Conservation (phyloP, 805 yeast species). For the Cyberlindnera galapagoensis region DNA sequence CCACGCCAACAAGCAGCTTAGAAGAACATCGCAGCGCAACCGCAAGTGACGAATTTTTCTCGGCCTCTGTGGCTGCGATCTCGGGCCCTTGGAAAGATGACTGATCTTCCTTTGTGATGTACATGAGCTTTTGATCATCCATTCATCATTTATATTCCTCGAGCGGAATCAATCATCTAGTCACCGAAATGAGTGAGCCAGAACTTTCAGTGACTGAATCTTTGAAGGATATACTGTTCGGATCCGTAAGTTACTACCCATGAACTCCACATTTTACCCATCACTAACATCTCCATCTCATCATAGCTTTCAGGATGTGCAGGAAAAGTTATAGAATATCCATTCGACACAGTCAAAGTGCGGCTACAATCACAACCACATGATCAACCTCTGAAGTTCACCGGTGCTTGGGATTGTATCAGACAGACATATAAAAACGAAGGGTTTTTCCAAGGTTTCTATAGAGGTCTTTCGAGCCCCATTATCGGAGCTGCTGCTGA, state of each 20-base stretch:
- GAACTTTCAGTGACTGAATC: slow-evolving; percentile 19
- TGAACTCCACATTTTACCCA: not conserved
- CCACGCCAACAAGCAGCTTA: too few relatives aligned
- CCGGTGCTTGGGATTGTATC: slow-evolving; percentile 63
- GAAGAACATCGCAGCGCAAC: too few relatives aligned
- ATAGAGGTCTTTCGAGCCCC: slow-evolving; percentile 77
- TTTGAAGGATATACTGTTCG: slow-evolving; percentile 29
- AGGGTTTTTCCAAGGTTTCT: slow-evolving; percentile 76
- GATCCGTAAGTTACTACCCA: slow-evolving; percentile 24
- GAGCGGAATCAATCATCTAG: not conserved
- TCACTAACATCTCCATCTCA: not conserved
- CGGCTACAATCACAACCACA: slow-evolving; percentile 74
- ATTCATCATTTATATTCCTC: not conserved
- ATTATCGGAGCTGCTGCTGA: slow-evolving; percentile 87
- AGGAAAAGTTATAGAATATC: slow-evolving; percentile 84
- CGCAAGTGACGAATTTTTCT: too few relatives aligned
- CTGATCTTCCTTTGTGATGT: not conserved
- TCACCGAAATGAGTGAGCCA: slow-evolving; percentile 5
- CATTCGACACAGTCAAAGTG: slow-evolving; percentile 90
- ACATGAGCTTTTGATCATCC: too few relatives aligned
- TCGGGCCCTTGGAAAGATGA: not conserved
- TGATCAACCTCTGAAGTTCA: slow-evolving; percentile 36
- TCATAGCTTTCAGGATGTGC: slow-evolving; percentile 56
- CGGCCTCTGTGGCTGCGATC: too few relatives aligned
- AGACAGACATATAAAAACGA: slow-evolving; percentile 54